Percentiles rank a stretch among this genome's conserved stretches.
Evolutionary conservation across 148 eudicot genomes (phyloP).

Genomic region (Nyssa sinensis): DNA sequence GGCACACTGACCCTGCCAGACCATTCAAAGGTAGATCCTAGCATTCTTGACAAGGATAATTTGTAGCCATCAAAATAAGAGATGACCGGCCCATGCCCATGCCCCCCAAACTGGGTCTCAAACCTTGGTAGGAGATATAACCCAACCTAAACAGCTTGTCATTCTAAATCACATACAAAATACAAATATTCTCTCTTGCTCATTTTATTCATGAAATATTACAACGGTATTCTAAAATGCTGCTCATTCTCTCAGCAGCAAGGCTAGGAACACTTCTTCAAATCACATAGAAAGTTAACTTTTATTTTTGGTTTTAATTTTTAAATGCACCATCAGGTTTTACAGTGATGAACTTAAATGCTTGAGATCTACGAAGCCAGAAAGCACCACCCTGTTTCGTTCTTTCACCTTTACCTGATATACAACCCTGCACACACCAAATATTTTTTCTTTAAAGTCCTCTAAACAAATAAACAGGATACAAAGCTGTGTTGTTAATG

Average conservation of each 20-base stretch:
- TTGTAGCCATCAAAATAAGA: too few relatives aligned
- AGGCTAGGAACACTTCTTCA: slow-evolving; percentile 28
- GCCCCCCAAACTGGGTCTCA: too few relatives aligned
- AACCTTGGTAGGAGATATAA: too few relatives aligned
- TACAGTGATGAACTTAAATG: slow-evolving; percentile 56
- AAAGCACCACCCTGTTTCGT: slow-evolving; percentile 71
- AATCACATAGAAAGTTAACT: background rate
- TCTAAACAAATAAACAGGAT: background rate
- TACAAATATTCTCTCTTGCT: background rate
- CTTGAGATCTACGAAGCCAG: slow-evolving; percentile 67
- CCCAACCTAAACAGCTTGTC: too few relatives aligned
- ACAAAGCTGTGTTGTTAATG: background rate
- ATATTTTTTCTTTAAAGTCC: background rate
- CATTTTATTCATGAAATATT: background rate
- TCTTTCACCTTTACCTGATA: slow-evolving; percentile 91
- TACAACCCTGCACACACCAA: slow-evolving; percentile 59
- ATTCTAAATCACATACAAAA: too few relatives aligned
- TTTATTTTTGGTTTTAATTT: background rate
- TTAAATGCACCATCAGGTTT: slow-evolving; percentile 10
- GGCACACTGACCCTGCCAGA: too few relatives aligned
- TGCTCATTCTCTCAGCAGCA: slow-evolving; percentile 12
- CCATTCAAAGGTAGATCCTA: too few relatives aligned
- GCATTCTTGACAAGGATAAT: too few relatives aligned
- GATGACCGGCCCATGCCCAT: too few relatives aligned
- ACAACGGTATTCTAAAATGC: background rate